These are phyloP conservation scores for Leptographium flavum DNA, from an alignment of 2,329 filamentous ascomycete genomes.

Conservation along the genomic window DNA sequence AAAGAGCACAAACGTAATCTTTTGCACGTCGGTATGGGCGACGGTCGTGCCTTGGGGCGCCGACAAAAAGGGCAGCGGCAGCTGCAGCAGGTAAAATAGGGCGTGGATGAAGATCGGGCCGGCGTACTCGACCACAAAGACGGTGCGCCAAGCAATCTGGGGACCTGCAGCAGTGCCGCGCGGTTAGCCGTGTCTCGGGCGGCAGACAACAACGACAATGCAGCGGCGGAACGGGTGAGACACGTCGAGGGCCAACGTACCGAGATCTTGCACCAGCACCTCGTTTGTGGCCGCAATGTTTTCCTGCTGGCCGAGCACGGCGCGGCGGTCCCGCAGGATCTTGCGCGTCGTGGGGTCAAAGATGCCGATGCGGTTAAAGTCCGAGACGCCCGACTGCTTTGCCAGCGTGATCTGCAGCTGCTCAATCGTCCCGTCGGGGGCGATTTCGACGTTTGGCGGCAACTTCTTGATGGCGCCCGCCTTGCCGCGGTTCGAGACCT, in stretches of 20 bases:
- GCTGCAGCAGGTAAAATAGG: constrained; percentile 56
- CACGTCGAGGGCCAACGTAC: constrained; percentile 41
- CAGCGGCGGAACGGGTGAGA: no score
- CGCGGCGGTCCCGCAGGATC: constrained; percentile 48
- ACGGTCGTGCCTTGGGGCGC: constrained; percentile 19
- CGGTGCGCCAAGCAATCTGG: constrained; percentile 83
- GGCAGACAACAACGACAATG: background rate
- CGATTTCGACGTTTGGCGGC: constrained; percentile 34
- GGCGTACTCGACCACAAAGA: constrained; percentile 90
- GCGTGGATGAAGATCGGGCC: constrained; percentile 83
- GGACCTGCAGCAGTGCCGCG: constrained; percentile 39
- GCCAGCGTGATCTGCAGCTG: constrained; percentile 44
- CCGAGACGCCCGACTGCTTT: constrained; percentile 32
- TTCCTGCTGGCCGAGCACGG: constrained; percentile 32
- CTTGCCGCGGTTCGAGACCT: constrained; percentile 30
- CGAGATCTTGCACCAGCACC: constrained; percentile 85
- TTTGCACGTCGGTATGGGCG: constrained; percentile 46
- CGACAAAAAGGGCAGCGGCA: constrained; percentile 43
- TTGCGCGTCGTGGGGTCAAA: constrained; percentile 46
- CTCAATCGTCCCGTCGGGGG: constrained; percentile 39
- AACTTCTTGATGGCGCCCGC: constrained; percentile 39
- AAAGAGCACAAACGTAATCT: constrained; percentile 59
- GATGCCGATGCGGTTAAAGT: constrained; percentile 48
- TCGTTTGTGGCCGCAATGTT: constrained; percentile 34
- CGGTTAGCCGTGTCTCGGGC: background rate